Base-by-base conservation (phyloP, 257 asterid genomes). In the Nicotiana benthamiana region DNA sequence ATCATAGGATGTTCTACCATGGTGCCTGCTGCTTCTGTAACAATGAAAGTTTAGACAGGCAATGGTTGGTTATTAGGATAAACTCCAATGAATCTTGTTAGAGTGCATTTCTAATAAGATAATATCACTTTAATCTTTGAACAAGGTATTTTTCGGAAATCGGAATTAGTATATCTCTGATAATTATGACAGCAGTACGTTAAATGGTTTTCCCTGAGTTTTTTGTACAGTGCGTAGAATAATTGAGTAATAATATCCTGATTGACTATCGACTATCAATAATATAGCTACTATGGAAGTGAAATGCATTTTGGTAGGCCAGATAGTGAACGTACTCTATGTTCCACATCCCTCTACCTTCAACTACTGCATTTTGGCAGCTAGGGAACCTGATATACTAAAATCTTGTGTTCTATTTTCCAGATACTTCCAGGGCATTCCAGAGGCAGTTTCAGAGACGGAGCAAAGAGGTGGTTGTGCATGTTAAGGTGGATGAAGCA, bases 391-490 rank as follows among this genome's bases (percentile, higher is more conserved):
- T 6, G 72, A 26, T 5, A 6, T 22, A 66, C 79, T 81, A 70
- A 86, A 63, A 34, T 11, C 59, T 51, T 51, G 75, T 75, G 11
- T 80, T 75, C 80, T 79, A 46, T 3, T 82, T 34, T 82, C 72
- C 93, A 95, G 99, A 86, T 95, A 95, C 90, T 95, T 93, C 82
- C 98, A 92, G 79, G 88, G 90, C 84, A 91, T 93, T 77, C 97
- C 97, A 0, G 99, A 95, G 82, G 88, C 88, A 56, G 92, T 90
- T 70, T 86, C 98, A 24, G 99, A 93, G 82, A 82, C 91, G 0
- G 98, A 91, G 83, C 98, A 91, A 84, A 90, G 88, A 82, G 97
- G 98, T 56, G 97, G 97, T 13, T 95, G 98, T 64, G 95, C 97
- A 4, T 95, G 99, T 88, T 95, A 90, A 92, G 83, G 70, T 62